Evolutionary conservation across 495 filamentous ascomycete genomes (phyloP).

Genomic region (Penicillium pulvis): DNA sequence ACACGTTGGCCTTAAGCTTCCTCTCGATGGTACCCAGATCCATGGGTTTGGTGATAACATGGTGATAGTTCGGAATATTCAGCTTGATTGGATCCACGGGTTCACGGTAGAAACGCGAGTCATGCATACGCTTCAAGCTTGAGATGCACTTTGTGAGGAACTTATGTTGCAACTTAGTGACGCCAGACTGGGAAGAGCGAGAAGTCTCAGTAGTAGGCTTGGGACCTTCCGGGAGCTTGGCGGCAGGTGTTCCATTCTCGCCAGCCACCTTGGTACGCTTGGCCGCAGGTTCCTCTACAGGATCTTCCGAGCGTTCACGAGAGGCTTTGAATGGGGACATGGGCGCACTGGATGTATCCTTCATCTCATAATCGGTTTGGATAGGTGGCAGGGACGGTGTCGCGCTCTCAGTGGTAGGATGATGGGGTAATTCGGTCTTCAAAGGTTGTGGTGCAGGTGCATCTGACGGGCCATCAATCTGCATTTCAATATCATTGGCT

Average conservation of each 20-base stretch:
- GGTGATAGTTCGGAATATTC: slow-evolving; percentile 70
- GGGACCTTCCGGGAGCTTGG: slow-evolving; percentile 41
- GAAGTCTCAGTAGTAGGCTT: slow-evolving; percentile 29
- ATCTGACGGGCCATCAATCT: slow-evolving; percentile 20
- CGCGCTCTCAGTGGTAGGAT: slow-evolving; percentile 25
- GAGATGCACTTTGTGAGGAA: slow-evolving; percentile 56
- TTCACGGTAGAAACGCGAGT: slow-evolving; percentile 67
- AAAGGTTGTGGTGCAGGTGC: slow-evolving; percentile 11
- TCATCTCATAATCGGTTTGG: slow-evolving; percentile 44
- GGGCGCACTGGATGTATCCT: slow-evolving; percentile 40
- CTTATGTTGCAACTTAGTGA: slow-evolving; percentile 61
- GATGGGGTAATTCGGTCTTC: slow-evolving; percentile 41
- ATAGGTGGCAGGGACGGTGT: slow-evolving; percentile 19
- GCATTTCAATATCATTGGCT: slow-evolving; percentile 22
- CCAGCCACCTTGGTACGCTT: slow-evolving; percentile 73
- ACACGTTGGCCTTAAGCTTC: slow-evolving; percentile 70
- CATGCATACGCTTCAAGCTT: slow-evolving; percentile 79
- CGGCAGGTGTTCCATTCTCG: slow-evolving; percentile 25
- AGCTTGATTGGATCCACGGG: slow-evolving; percentile 71
- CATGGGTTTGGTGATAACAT: slow-evolving; percentile 74
- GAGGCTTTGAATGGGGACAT: slow-evolving; percentile 58
- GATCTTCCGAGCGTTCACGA: slow-evolving; percentile 70
- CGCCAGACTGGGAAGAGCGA: slow-evolving; percentile 25
- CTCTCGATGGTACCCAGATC: slow-evolving; percentile 82
- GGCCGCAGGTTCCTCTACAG: slow-evolving; percentile 69